Base-by-base conservation (phyloP, 805 yeast genomes). In the Yamadazyma paraphyllophila region DNA sequence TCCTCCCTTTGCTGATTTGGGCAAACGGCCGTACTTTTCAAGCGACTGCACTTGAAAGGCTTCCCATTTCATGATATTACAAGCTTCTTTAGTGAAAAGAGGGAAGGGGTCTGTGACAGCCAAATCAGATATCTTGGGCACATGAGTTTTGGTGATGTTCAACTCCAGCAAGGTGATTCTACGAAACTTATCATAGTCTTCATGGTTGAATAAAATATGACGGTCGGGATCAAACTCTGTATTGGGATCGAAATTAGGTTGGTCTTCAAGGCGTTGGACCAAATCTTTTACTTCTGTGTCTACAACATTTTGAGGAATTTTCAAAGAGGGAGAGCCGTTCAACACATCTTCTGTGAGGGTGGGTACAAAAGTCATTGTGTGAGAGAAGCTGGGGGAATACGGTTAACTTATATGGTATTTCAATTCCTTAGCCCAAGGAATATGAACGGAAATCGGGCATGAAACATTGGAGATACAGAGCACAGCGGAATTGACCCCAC, bases 131-230 rank as follows among this genome's bases (percentile, higher is more conserved):
- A 66, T 58, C 13, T 66, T 60, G 12, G 59, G 59, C 10, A 59
- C 60, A 45, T 65, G 71, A 1, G 71, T 66, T 53, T 66, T 64
- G 14, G 57, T 49, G 45, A 71, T 69, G 2, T 66, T 63, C 43
- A 71, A 56, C 16, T 69, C 75, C 31, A 53, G 54, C 50, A 71
- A 56, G 2, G 74, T 68, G 39, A 67, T 60, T 41, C 60, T 62
- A 46, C 68, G 62, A 16, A 73, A 70, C 25, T 57, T 60, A 9
- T 63, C 60, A 44, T 55, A 71, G 37, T 49, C 55, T 29, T 48
- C 50, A 25, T 45, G 46, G 17, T 36, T 49, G 40, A 41, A 47
- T 3, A 52, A 41, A 16, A 52, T 34, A 32, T 52, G 55, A 15
- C 35, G 40, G 11, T 41, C 30, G 4, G 54, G 51, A 30, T 50